Conservation (phyloP, 768 basidiomycete genomes). For the Wakefieldia striispora region DNA sequence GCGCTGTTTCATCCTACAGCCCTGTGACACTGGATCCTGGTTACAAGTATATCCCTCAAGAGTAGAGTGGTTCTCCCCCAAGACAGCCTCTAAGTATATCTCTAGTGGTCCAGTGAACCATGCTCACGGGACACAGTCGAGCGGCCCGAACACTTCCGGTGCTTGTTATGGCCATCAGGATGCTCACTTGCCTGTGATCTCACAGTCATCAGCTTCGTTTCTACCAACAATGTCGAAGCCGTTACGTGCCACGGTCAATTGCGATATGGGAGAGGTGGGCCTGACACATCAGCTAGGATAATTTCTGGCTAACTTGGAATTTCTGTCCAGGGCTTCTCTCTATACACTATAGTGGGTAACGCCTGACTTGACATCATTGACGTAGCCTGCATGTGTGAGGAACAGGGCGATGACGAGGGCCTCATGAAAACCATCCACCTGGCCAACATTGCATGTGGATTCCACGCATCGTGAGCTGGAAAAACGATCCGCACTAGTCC, state of each 20-base stretch:
- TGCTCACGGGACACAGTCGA: neutral
- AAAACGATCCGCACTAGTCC: neutral
- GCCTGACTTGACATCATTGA: neutral
- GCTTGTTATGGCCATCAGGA: neutral
- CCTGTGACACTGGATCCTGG: too few relatives aligned
- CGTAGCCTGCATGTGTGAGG: neutral
- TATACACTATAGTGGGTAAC: constrained; percentile 43
- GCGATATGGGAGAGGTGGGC: constrained; percentile 55
- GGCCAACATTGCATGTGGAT: constrained; percentile 67
- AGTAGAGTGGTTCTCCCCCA: neutral
- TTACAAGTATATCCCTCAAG: neutral
- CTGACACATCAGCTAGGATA: neutral
- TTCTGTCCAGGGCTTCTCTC: constrained; percentile 44
- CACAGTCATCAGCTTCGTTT: neutral
- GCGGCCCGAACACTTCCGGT: constrained; percentile 2
- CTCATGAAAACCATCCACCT: constrained; percentile 58
- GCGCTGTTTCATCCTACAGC: neutral
- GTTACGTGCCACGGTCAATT: constrained; percentile 46
- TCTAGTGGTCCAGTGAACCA: neutral
- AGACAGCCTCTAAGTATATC: neutral
- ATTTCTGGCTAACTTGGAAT: constrained; percentile 3
- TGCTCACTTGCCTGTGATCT: neutral
- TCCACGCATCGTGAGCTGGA: constrained; percentile 54
- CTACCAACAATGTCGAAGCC: constrained; percentile 16
- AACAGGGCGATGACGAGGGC: constrained; percentile 49